Percentiles rank a stretch among this genome's conserved stretches.
Evolutionary conservation across 2,329 filamentous ascomycete species (phyloP).

Genomic region (Aureobasidium sp.): DNA sequence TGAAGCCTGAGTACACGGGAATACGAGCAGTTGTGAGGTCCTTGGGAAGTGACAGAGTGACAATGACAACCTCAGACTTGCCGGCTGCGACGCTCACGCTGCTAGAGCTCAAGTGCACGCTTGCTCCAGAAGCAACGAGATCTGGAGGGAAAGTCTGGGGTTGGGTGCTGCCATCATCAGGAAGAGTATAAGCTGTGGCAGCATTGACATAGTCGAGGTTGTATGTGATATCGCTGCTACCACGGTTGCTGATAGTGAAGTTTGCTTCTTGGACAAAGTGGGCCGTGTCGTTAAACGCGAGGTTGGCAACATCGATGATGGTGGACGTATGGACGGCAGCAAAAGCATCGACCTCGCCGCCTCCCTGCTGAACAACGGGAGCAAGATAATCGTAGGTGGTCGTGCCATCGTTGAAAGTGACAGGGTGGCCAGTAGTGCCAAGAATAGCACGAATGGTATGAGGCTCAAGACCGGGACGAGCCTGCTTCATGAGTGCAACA

Average conservation of each 20-base stretch:
- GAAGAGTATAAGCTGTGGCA: conserved; percentile 48
- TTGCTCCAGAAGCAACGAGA: conserved; percentile 20
- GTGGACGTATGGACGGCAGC: conserved; percentile 51
- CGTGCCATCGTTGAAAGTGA: conserved; percentile 26
- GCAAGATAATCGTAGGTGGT: conserved; percentile 26
- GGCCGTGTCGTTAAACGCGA: conserved; percentile 60
- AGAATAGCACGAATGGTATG: conserved; percentile 24
- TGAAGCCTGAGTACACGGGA: conserved; percentile 30
- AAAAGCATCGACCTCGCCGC: conserved; percentile 53
- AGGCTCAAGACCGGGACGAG: conserved; percentile 25
- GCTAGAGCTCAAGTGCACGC: conserved; percentile 20
- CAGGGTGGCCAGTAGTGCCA: conserved; percentile 22
- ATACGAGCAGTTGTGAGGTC: conserved; percentile 24
- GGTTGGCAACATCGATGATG: conserved; percentile 48
- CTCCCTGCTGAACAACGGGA: conserved; percentile 55
- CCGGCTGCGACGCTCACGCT: conserved; percentile 19
- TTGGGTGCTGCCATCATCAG: conserved; percentile 16
- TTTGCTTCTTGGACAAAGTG: conserved; percentile 44
- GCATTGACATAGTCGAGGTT: conserved; percentile 45
- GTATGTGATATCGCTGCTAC: conserved; percentile 44
- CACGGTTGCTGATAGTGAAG: conserved; percentile 53
- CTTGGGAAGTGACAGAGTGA: conserved; percentile 20
- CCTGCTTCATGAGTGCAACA: conserved; percentile 27
- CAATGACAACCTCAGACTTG: conserved; percentile 20
- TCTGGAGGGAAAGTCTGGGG: conserved; percentile 21